Evolutionary conservation across 1,284 basidiomycete genomes (phyloP), one percentile per base, ranked within the genome.

Genomic region (Leucoagaricus sp.): DNA sequence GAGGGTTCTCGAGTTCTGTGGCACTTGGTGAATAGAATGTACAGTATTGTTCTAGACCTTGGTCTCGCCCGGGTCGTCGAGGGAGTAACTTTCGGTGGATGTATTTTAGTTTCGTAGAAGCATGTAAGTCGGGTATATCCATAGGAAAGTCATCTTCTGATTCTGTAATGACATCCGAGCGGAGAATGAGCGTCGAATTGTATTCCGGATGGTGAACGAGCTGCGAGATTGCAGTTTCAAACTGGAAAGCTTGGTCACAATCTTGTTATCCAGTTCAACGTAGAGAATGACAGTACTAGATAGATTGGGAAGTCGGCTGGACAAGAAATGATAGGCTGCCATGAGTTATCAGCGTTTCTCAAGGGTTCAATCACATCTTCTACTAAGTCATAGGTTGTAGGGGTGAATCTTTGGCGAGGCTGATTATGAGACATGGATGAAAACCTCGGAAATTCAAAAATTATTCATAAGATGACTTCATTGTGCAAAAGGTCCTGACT

Each of bases 121-220:
- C 79, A 10, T 73, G 60, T n/a, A 87, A 60, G 0, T 46, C 34
- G 0, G 84, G 85, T 1, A 78, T 59, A 0, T 60, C 44, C 0
- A 58, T 17, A 0, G 79, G 75, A 53, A 76, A 75, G 4, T 74
- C 65, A 1, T 68, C 59, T 7, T 65, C 67, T 26, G 71, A 69
- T 52, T 89, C 82, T 3, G 69, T 65, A 8, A 92, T 34, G 0
- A 79, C 77, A 45, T 93, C 88, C 0, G 91, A 88, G 1, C 91
- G 83, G 13, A 94, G 71, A 53, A 94, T 93, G 29, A 93, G 79
- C 0, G 90, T 89, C 0, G 89, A 91, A 65, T 92, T 93, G 69
- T 91, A 90, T 65, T 93, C 91, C 8, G 91, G 91, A 64, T 93
- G 90, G 48, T 87, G 79, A 2, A 93, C 74, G 28, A 93, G 73